Conservation (phyloP, 2,329 filamentous ascomycete genomes). For the Graphilbum sp. region DNA sequence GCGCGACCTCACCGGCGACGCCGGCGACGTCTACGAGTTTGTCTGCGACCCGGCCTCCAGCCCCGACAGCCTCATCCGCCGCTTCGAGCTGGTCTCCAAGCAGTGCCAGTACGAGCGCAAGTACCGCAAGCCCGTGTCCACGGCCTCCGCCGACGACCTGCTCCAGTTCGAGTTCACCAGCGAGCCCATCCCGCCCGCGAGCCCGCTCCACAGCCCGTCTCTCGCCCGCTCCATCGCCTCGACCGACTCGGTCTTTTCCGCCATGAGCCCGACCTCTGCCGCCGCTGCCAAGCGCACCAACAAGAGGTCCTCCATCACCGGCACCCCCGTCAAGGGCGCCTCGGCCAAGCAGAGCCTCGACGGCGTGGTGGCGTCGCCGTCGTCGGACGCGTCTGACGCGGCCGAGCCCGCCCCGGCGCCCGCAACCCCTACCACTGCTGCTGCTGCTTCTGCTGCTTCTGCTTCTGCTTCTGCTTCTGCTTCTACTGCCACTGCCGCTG, state of each 20-base stretch:
- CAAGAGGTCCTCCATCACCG: conserved; percentile 7
- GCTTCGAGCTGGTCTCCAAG: conserved; percentile 68
- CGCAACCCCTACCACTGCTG: neutral
- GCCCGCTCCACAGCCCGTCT: conserved; percentile 42
- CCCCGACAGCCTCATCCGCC: conserved; percentile 49
- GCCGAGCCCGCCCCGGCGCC: neutral
- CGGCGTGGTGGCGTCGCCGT: conserved; percentile 1
- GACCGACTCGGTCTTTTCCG: conserved; percentile 37
- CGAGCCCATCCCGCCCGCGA: conserved; percentile 47
- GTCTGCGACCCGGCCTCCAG: conserved; percentile 52
- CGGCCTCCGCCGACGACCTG: conserved; percentile 68
- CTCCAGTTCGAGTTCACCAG: conserved; percentile 65
- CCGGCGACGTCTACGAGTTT: conserved; percentile 93
- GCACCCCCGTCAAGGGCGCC: conserved; percentile 13
- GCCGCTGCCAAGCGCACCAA: conserved; percentile 24
- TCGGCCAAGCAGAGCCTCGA: conserved; percentile 11
- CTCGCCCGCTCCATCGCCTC: conserved; percentile 39
- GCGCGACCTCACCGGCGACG: conserved; percentile 87
- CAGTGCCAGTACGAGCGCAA: conserved; percentile 98
- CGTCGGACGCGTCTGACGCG: no score
- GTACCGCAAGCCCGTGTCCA: conserved; percentile 63
- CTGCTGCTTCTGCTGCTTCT: neutral
- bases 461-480: neutral
- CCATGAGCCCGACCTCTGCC: conserved; percentile 28
- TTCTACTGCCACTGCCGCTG: neutral